A percentile compares a stretch with the other conserved stretches of the same genome.
These are phyloP conservation scores for Epichloe sp. DNA, from an alignment of 2,329 filamentous ascomycete genomes.

Conservation along the genomic window DNA sequence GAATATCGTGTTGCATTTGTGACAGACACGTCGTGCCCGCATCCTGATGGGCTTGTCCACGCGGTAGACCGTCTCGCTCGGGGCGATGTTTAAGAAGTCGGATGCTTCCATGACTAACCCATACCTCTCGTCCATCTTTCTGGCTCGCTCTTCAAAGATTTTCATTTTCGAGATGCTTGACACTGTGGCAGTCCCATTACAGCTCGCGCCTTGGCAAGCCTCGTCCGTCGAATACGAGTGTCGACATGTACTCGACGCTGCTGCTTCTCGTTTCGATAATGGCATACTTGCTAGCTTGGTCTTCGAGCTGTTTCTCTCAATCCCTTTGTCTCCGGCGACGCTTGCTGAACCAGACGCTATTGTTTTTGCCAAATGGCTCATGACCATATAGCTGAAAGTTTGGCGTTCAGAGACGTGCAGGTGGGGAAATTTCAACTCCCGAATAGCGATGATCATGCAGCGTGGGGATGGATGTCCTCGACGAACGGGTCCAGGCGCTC, in stretches of 20 bases:
- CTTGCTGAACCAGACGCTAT: conserved; percentile 14
- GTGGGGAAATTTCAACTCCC: background rate
- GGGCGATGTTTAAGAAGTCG: conserved; percentile 36
- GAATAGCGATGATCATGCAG: background rate
- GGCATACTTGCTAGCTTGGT: conserved; percentile 37
- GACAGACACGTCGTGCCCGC: conserved; percentile 67
- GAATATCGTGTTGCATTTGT: conserved; percentile 66
- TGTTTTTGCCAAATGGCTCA: background rate
- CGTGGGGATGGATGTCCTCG: too few relatives aligned
- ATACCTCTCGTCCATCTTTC: conserved; percentile 40
- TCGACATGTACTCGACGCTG: conserved; percentile 9
- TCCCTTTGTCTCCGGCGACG: conserved; percentile 31
- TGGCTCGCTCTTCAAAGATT: conserved; percentile 42
- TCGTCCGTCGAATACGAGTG: conserved; percentile 8
- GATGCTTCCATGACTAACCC: conserved; percentile 41
- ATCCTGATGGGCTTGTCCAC: conserved; percentile 67
- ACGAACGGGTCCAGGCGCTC: too few relatives aligned
- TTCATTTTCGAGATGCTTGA: conserved; percentile 34
- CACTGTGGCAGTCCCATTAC: conserved; percentile 15
- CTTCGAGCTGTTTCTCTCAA: conserved; percentile 34
- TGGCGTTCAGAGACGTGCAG: background rate
- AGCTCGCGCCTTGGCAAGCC: conserved; percentile 16
- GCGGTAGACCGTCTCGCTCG: conserved; percentile 43
- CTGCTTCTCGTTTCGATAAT: conserved; percentile 21
- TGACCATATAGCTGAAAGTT: background rate